Base-by-base conservation (phyloP, 257 asterid genomes). In the Ilex asprella region DNA sequence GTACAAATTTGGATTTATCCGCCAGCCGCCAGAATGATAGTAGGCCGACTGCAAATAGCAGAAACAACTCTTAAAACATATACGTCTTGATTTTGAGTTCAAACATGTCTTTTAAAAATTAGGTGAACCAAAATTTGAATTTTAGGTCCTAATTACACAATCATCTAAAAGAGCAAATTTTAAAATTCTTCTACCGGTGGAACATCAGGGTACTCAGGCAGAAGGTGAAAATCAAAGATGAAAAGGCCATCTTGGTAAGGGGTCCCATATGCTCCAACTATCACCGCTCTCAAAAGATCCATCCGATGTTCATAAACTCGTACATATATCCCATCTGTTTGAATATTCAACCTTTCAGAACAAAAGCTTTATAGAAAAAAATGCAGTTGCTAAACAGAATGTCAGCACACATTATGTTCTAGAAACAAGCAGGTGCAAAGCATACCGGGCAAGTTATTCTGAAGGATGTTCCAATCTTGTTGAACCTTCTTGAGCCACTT, bases 21-120 rank as follows among this genome's bases (percentile, higher is more conserved):
- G 79, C 99, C 99, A 93, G 29, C 99, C 99, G 69, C 97, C 97
- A 71, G 99, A 93, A 75, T 87, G 96, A 71, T 93, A 93, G 79
- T 93, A 84, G 30, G 94, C 97, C 12, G 92, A 85, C 99, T 93
- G 84, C 72, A 78, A 61, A 35, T 3, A 35, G 41, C 41, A 35
- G 8, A 35, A 8, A 35, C 41, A 35, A 35, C 41, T 35, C 8
- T 4, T 3, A 35, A 4, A 35, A 35, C 41, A 8, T 35, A 35
- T 35, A 0, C 41, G 2, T 35, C 41, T 35, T 8, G 5, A 8
- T 35, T 35, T 21, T 21, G 27, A 21, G 27, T 21, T 21, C 27
- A 21, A 21, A 21, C 27, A 21, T 21, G 1, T 21, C 27, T 21
- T 21, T 21, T 4, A 4, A 35, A 35, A 35, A 35, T 35, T 35